Evolutionary conservation across 2,329 filamentous ascomycete genomes (phyloP).

Genomic region (Orbilia brochopaga): DNA sequence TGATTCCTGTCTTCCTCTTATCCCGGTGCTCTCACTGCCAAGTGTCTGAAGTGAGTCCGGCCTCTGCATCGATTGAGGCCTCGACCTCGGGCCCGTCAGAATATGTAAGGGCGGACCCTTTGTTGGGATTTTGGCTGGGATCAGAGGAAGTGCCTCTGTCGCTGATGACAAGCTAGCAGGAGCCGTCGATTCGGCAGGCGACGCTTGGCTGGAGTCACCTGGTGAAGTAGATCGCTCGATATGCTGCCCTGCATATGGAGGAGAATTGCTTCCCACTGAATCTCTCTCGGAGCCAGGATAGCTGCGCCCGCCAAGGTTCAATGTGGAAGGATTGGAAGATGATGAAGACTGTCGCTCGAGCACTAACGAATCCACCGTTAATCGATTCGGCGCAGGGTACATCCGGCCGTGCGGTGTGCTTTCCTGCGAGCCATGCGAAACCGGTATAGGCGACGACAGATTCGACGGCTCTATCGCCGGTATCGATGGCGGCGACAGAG

Average conservation of each 20-base stretch:
- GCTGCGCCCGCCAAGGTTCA: constrained; percentile 16
- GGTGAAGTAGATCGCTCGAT: constrained; percentile 30
- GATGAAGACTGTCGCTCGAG: constrained; percentile 1
- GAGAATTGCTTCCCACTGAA: too few species aligned
- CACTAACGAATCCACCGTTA: background rate
- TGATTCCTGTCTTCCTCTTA: constrained; percentile 22
- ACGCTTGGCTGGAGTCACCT: constrained; percentile 26
- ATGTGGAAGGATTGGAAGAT: constrained; percentile 25
- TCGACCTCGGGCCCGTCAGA: constrained; percentile 12
- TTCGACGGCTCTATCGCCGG: background rate
- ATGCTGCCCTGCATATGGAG: background rate
- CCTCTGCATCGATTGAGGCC: constrained; percentile 19
- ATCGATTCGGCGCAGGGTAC: background rate
- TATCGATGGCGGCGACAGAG: background rate
- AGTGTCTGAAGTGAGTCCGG: constrained; percentile 4
- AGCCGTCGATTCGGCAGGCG: constrained; percentile 29
- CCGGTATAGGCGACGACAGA: background rate
- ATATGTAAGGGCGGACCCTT: constrained; percentile 12
- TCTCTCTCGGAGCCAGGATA: background rate
- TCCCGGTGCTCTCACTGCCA: constrained; percentile 1
- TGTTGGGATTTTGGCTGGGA: constrained; percentile 24
- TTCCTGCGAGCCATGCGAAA: background rate
- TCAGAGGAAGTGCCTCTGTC: constrained; percentile 2
- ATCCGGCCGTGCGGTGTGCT: background rate
- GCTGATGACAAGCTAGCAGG: background rate